Evolutionary conservation across 2,329 filamentous ascomycete genomes (phyloP), one percentile per base, ranked within the genome.

Genomic region (Fusarium graminum): DNA sequence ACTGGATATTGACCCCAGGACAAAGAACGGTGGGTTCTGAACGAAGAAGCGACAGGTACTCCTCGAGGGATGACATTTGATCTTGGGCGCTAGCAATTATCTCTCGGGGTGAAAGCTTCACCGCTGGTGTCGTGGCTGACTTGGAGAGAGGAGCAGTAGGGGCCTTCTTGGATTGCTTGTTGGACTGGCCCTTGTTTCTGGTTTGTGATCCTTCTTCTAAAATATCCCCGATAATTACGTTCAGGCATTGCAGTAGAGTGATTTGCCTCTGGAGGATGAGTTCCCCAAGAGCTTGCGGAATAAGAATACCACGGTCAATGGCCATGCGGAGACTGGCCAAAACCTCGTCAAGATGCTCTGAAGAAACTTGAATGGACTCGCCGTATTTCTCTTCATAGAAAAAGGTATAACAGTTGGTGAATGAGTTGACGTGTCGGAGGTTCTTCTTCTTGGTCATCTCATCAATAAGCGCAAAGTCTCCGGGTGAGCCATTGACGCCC

Each of bases 151-250:
- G 76, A 26, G 67, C 47, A 22, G 67, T 50, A 4, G 73, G 70
- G 2, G 68, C 69, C 5, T 78, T 71, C 13, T 71, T 65, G 10
- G 72, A 45, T 39, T 76, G 78, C 49, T 78, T 77, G 5, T 72
- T 59, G 67, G 26, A 14, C 22, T 65, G 3, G 14, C 49, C 52
- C 16, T 67, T 52, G 13, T 55, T 62, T 26, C 74, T 74, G 2
- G 68, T 72, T 4, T 70, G 70, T 0, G 79, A 80, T 5, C 76
- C 78, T 36, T 72, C 59, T 0, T 81, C 75, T 2, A 84, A 72
- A 29, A 84, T 79, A 38, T 80, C 75, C 1, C 80, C 78, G 6
- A 84, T 69, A 2, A 81, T 65, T n/a, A 80, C 74, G 54, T 78
- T 80, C 29, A 84, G 78, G 7, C 16, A 12, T 45, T 79, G 76